Evolutionary conservation across 2,329 filamentous ascomycete species (phyloP), one percentile per base, ranked within the genome.

Genomic region (Diaporthe sp.): DNA sequence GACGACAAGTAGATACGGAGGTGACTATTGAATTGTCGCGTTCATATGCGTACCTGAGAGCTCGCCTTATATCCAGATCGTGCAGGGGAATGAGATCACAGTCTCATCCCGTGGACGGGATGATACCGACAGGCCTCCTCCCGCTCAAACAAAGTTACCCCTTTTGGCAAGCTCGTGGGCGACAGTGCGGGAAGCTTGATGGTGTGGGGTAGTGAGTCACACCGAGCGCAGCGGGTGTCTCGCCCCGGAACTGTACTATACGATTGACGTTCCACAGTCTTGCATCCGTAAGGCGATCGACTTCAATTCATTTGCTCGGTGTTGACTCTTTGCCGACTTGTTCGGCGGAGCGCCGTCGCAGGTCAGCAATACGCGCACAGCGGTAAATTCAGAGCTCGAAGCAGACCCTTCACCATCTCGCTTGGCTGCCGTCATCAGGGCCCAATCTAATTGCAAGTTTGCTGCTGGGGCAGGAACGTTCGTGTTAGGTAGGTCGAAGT

Each of bases 171-270:
- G 65, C 49, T 69, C 31, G 7, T 12, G 22, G 49, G 65, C 22
- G 15, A 69, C 46, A 42, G 34, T 37, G 61, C 49, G 31, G n/a
- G 34, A 42, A 31, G 65, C 31, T 68, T 53, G 44, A 22, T 22
- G 49, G 34, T 69, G 65, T 53, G 65, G 65, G 65, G 65, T 69
- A 69, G 65, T 69, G 65, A 69, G 65, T 69, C 65, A 69, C 49
- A 25, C 65, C 65, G 65, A 28, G 49, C 46, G 7, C 25, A n/a
- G 34, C 59, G 42, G 19, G 10, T 42, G 59, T 46, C 39, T 31
- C 3, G 25, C 5, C 25, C 42, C 34, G 59, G 31, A 65, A 65
- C 59, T 46, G 25, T 62, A n/a, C 8, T 19, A 5, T 22, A 58
- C 17, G 44, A 22, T 53, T 53, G 19, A 22, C 9, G 22, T 25